Evolutionary conservation across 805 yeast species (phyloP).

Genomic region (Schwanniomyces pseudopolymorphus): DNA sequence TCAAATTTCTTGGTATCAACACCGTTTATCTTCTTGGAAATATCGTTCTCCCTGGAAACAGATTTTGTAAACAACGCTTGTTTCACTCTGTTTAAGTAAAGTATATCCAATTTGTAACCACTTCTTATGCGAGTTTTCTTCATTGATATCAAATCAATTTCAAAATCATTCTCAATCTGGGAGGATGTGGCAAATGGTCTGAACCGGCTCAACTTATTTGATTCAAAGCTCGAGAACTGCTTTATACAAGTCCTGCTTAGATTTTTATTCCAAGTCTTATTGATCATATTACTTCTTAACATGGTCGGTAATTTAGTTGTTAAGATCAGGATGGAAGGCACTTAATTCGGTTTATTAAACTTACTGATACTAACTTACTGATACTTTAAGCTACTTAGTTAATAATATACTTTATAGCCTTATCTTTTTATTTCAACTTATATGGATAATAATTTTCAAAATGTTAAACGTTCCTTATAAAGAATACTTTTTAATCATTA

Average conservation of each 20-base stretch:
- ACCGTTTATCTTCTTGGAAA: slow-evolving; percentile 2
- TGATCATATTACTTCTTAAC: neutral
- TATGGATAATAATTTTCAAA: too few relatives aligned
- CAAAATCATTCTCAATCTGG: slow-evolving; percentile 14
- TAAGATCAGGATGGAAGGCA: neutral
- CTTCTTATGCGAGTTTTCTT: slow-evolving; percentile 10
- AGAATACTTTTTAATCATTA: neutral
- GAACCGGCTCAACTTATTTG: neutral
- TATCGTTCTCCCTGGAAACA: neutral
- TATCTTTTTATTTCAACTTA: too few relatives aligned
- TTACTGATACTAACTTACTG: neutral
- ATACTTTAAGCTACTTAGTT: too few relatives aligned
- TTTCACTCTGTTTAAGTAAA: neutral
- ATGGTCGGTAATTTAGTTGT: neutral
- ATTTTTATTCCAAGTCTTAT: neutral
- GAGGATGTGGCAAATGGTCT: slow-evolving; percentile 8
- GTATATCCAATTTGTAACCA: neutral
- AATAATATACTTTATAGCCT: neutral
- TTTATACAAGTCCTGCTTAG: neutral
- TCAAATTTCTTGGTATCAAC: slow-evolving; percentile 4
- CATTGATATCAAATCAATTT: slow-evolving; percentile 23
- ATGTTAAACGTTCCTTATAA: too few relatives aligned
- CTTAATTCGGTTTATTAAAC: neutral
- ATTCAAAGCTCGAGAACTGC: neutral
- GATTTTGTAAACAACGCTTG: neutral